Evolutionary conservation across 2,329 filamentous ascomycete genomes (phyloP), one percentile per base, ranked within the genome.

Genomic region (Pseudogymnoascus sp.): DNA sequence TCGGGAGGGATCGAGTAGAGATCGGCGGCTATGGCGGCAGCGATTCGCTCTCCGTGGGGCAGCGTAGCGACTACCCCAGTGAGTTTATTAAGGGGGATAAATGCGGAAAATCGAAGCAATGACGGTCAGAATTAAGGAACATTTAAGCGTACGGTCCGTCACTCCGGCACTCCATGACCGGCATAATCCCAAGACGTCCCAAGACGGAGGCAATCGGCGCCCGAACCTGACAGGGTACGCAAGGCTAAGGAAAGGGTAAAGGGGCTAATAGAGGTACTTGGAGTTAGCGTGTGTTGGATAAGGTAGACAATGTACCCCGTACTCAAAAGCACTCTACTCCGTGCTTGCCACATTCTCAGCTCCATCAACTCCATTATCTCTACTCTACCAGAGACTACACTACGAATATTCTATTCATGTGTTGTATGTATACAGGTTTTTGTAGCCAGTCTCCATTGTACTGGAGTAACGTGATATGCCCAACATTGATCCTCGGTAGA

Each of bases 141-240:
- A 55, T 55, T 55, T 55, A 55, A 55, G 48, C 48, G 48, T 55
- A 10, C 48, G 48, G 48, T 55, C 48, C 48, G 48, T 33, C 48
- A 55, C 48, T 55, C 48, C 48, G 48, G 48, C 48, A 55, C n/a
- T 55, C 48, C 48, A 55, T 2, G 48, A 13, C 48, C 29, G 48
- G 48, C n/a, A 18, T 55, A 18, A 33, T 55, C 48, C 48, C 27
- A 55, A 55, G n/a, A 18, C 48, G 48, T 55, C 48, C 48, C 27
- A 55, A 55, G n/a, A 18, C 48, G 48, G 48, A 33, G 29, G 18
- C n/a, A 33, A 55, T 55, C 48, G 48, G 48, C 48, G 48, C 48
- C 27, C 27, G 48, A 33, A 15, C 1, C 27, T 18, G 27, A 33
- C 48, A 18, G 13, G 48, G 27, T 55, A 33, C 21, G 21, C 21